phyloP scores from a whole-genome alignment of 2,329 filamentous ascomycete genomes.

The Curvularia hawaiiensis region DNA sequence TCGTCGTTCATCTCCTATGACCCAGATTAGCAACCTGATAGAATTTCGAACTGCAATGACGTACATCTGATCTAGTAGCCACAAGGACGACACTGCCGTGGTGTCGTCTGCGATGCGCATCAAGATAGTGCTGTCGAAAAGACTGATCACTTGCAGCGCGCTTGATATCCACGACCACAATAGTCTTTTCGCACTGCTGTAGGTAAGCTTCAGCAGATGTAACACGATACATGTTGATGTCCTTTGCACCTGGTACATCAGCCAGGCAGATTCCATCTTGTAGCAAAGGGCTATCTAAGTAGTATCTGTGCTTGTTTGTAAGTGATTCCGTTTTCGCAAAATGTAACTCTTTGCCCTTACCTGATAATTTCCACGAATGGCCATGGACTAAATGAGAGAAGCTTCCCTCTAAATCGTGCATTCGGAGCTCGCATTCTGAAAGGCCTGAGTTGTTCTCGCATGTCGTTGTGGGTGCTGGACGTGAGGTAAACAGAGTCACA shows the following conservation, averaged over 20 bases:
- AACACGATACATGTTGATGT: constrained; percentile 22
- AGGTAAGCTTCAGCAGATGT: constrained; percentile 19
- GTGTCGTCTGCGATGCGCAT: constrained; percentile 20
- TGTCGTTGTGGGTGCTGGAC: constrained; percentile 11
- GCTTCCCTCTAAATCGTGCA: constrained; percentile 16
- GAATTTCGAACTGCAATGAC: not conserved
- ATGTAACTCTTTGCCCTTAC: not conserved
- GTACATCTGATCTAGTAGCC: constrained; percentile 24
- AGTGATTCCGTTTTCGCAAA: not conserved
- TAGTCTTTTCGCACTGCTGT: constrained; percentile 24
- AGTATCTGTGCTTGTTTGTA: not conserved
- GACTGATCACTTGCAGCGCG: constrained; percentile 14
- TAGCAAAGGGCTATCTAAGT: constrained; percentile 1
- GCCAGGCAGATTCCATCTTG: constrained; percentile 11
- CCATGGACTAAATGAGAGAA: constrained; percentile 26
- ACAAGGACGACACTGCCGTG: constrained; percentile 30
- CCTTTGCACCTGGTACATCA: constrained; percentile 24
- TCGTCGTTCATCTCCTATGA: constrained; percentile 15
- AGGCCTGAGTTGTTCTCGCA: constrained; percentile 19
- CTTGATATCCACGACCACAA: constrained; percentile 26
- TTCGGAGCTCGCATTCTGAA: constrained; percentile 17
- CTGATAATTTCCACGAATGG: constrained; percentile 27
- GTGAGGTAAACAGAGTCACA: constrained; percentile 9
- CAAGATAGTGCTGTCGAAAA: constrained; percentile 17
- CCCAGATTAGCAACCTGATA: not conserved